Evolutionary conservation across 441 rosid genomes (phyloP).

Genomic region (Populus hybrid): DNA sequence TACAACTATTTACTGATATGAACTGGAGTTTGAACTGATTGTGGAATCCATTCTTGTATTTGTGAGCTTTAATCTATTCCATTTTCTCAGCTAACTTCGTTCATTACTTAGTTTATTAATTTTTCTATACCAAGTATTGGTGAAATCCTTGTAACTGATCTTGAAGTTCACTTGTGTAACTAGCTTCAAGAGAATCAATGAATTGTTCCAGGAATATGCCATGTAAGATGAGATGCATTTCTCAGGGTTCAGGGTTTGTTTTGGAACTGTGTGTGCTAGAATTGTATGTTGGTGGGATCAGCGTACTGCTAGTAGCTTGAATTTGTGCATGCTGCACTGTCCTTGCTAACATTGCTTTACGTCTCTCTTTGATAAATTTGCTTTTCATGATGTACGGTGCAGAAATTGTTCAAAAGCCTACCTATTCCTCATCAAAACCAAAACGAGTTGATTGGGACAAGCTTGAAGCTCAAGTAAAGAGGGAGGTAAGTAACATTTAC

Average conservation of each 20-base stretch:
- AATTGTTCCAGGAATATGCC: not conserved
- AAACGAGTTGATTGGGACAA: slow-evolving; percentile 75
- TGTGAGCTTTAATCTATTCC: not conserved
- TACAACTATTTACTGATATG: not conserved
- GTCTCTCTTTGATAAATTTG: not conserved
- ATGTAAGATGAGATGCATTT: not conserved
- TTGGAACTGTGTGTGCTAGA: not conserved
- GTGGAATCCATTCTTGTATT: not conserved
- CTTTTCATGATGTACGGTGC: slow-evolving; percentile 3
- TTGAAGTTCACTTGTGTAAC: not conserved
- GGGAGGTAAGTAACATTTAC: slow-evolving; percentile 40
- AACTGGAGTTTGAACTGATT: not conserved
- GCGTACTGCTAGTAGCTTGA: not conserved
- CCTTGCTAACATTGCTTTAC: not conserved
- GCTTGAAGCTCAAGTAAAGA: slow-evolving; percentile 80
- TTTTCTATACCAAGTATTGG: not conserved
- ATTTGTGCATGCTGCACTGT: not conserved
- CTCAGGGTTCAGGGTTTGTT: not conserved
- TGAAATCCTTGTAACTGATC: not conserved
- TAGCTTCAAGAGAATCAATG: not conserved
- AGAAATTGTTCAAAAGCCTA: slow-evolving; percentile 43
- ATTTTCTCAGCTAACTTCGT: not conserved
- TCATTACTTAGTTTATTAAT: not conserved
- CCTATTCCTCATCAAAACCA: slow-evolving; percentile 82
- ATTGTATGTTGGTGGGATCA: not conserved